Evolutionary conservation across 805 yeast genomes (phyloP).

Genomic region (Yamadazyma nakazawae): DNA sequence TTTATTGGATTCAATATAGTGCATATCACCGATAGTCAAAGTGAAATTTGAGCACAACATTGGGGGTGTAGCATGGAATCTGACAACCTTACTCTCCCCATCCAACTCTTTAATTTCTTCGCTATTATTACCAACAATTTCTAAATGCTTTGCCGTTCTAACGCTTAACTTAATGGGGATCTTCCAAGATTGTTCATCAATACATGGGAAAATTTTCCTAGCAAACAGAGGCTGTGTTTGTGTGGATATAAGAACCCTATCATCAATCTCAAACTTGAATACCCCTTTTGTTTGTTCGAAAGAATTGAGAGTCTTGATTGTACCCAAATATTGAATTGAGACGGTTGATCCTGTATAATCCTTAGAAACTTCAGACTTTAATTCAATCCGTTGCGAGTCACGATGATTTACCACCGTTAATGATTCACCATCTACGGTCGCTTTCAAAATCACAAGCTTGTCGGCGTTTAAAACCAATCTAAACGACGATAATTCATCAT

Average conservation of each 20-base stretch:
- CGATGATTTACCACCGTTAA: constrained; percentile 4
- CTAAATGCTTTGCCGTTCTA: constrained; percentile 42
- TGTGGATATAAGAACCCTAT: constrained; percentile 58
- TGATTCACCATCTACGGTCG: constrained; percentile 7
- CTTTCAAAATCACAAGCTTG: constrained; percentile 11
- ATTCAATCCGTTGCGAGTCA: constrained; percentile 2
- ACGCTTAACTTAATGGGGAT: constrained; percentile 49
- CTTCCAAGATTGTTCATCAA: constrained; percentile 62
- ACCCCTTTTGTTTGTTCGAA: constrained; percentile 13
- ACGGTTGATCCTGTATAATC: constrained; percentile 9
- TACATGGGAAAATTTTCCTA: constrained; percentile 59
- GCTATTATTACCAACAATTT: constrained; percentile 50
- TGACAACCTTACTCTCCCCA: constrained; percentile 20
- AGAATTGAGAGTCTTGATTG: constrained; percentile 8
- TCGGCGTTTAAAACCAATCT: constrained; percentile 8
- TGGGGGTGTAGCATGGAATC: constrained; percentile 52
- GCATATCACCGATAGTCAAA: constrained; percentile 67
- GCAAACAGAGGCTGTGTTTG: constrained; percentile 72
- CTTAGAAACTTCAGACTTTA: constrained; percentile 12
- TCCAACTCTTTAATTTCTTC: constrained; percentile 18
- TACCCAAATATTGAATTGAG: constrained; percentile 11
- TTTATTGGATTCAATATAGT: constrained; percentile 30
- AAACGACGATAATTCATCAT: background rate
- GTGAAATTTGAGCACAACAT: constrained; percentile 66
- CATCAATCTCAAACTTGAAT: constrained; percentile 43